phyloP scores from a whole-genome alignment of 2,329 filamentous ascomycete species.

The Cladophialophora bantiana region DNA sequence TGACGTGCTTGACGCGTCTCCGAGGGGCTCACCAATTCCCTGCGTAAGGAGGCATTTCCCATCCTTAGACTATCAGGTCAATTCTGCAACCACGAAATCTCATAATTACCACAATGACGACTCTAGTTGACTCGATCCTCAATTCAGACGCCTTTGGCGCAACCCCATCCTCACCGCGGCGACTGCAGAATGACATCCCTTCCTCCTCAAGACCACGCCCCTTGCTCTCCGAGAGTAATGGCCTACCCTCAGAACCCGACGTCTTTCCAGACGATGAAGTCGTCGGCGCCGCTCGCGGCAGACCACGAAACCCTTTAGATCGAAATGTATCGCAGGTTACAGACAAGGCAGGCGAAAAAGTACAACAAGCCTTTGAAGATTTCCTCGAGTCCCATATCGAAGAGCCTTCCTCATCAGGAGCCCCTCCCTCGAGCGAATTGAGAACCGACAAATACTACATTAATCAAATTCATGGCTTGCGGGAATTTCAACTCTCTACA shows the following conservation, averaged over 20 bases:
- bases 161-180: slow-evolving; percentile 46
- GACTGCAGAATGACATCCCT: slow-evolving; percentile 48
- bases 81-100: not conserved
- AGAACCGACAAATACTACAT: slow-evolving; percentile 71
- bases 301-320: slow-evolving; percentile 57
- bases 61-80: not conserved
- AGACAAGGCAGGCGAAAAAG: slow-evolving; percentile 67
- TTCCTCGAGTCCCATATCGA: slow-evolving; percentile 68
- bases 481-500: slow-evolving; percentile 67
- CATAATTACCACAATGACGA: slow-evolving; percentile 54
- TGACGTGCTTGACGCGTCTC: not conserved
- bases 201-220: slow-evolving; percentile 64
- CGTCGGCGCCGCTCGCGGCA: slow-evolving; percentile 59
- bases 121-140: slow-evolving; percentile 58
- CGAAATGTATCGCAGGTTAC: slow-evolving; percentile 65
- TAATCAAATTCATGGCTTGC: slow-evolving; percentile 69
- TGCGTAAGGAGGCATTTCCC: not conserved
- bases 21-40: not conserved
- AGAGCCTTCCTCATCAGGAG: slow-evolving; percentile 62
- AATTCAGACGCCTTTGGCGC: slow-evolving; percentile 53
- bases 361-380: slow-evolving; percentile 68
- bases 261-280: slow-evolving; percentile 69
- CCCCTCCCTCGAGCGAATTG: slow-evolving; percentile 61
- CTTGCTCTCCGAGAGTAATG: slow-evolving; percentile 56
- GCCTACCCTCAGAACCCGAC: slow-evolving; percentile 63